Evolutionary conservation across 495 filamentous ascomycete species (phyloP).

Genomic region (Neohortaea acidophila): DNA sequence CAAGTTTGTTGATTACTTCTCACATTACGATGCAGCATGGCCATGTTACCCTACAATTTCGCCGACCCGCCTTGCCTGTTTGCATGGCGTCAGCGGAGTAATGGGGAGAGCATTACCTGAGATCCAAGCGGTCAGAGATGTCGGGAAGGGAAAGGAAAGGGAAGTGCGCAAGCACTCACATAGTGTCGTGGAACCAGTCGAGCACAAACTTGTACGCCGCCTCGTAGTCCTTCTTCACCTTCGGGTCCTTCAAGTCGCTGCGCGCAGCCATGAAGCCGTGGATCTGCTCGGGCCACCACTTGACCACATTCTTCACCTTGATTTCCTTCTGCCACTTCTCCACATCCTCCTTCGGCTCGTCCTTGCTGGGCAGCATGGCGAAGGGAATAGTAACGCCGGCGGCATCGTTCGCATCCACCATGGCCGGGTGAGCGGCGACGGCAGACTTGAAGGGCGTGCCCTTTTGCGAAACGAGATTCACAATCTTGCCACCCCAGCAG

Average conservation of each 20-base stretch:
- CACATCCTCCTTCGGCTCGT: conserved; percentile 49
- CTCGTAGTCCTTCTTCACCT: conserved; percentile 61
- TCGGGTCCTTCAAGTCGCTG: conserved; percentile 47
- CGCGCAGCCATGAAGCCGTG: conserved; percentile 86
- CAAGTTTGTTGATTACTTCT: no score
- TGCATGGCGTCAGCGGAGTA: no score
- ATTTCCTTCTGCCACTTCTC: conserved; percentile 54
- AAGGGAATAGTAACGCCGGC: conserved; percentile 26
- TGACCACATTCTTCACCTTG: conserved; percentile 53
- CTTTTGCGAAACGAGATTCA: conserved; percentile 42
- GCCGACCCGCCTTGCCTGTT: conserved; percentile 1
- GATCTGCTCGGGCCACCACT: conserved; percentile 67
- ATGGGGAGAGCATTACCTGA: no score
- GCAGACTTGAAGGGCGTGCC: conserved; percentile 53
- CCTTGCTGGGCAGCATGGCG: conserved; percentile 29
- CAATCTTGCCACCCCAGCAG: conserved; percentile 80
- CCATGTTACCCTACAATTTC: background rate
- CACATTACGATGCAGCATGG: no score
- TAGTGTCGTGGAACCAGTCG: conserved; percentile 60
- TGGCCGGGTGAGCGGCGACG: conserved; percentile 67
- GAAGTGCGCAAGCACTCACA: conserved; percentile 40
- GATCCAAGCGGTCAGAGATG: no score
- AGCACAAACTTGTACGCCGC: conserved; percentile 61
- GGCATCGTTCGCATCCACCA: conserved; percentile 62
- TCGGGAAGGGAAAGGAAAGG: no score